Evolutionary conservation across 148 eudicot species (phyloP).

Genomic region (Vaccinium corymbosum): DNA sequence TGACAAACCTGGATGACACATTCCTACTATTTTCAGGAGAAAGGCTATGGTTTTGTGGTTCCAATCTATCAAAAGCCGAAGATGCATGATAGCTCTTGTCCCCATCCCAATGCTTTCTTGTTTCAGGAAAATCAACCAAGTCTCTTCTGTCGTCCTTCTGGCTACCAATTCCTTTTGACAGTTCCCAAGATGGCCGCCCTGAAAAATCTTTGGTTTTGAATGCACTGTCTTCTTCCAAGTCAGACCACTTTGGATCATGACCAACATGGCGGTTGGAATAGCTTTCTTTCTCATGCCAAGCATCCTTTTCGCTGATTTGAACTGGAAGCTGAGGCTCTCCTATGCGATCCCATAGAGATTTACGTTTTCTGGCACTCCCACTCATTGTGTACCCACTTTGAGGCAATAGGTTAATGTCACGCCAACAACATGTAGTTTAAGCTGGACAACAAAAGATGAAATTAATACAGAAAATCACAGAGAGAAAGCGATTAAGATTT

Average conservation of each 20-base stretch:
- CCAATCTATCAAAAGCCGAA: constrained; percentile 16
- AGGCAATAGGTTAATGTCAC: constrained; percentile 14
- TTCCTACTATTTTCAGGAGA: constrained; percentile 18
- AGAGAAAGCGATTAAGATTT: neutral
- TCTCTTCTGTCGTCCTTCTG: constrained; percentile 23
- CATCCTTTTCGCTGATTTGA: constrained; percentile 10
- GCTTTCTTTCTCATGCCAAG: constrained; percentile 18
- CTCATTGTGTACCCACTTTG: constrained; percentile 15
- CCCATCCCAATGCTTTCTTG: constrained; percentile 15
- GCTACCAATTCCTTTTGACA: neutral
- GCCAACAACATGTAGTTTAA: constrained; percentile 1
- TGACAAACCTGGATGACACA: constrained; percentile 21
- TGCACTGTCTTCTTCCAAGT: constrained; percentile 15
- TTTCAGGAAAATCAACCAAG: constrained; percentile 13
- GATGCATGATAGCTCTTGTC: constrained; percentile 16
- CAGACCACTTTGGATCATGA: constrained; percentile 17
- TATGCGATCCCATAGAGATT: constrained; percentile 25
- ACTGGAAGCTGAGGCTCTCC: constrained; percentile 22
- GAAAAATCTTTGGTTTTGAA: constrained; percentile 17
- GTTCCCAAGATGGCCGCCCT: constrained; percentile 15
- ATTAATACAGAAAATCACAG: neutral
- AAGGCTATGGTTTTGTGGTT: constrained; percentile 9
- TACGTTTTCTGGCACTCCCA: constrained; percentile 17
- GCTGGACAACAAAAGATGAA: constrained; percentile 12
- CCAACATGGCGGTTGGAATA: constrained; percentile 19